These are phyloP conservation scores for Pestalotiopsis sp. DNA, from an alignment of 2,329 filamentous ascomycete genomes.

Conservation along the genomic window DNA sequence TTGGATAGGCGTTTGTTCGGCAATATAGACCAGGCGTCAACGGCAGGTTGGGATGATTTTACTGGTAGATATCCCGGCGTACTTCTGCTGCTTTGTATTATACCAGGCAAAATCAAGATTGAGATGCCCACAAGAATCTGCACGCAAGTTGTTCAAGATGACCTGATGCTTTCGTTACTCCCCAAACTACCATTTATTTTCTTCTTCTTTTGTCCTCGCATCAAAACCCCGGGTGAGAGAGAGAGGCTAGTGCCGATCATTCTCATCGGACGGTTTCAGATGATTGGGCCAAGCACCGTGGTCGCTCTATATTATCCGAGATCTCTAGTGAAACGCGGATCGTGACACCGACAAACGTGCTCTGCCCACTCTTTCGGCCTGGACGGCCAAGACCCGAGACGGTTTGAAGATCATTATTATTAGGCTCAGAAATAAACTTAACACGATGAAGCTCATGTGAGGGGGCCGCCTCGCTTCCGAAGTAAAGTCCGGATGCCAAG, in stretches of 20 bases:
- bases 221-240: not conserved
- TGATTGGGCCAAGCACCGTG: constrained; percentile 6
- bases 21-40: not conserved
- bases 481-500: not conserved
- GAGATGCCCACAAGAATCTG: not conserved
- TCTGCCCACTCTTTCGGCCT: not conserved
- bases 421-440: not conserved
- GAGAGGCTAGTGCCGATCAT: constrained; percentile 2
- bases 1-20: not conserved
- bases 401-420: constrained; percentile 1
- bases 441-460: not conserved
- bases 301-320: not conserved
- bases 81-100: not conserved
- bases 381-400: not conserved
- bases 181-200: not conserved
- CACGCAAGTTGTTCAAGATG: not conserved
- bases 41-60: not conserved
- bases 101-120: not conserved
- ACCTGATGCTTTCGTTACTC: constrained; percentile 1
- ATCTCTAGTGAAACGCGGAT: constrained; percentile 6
- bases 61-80: constrained; percentile 3
- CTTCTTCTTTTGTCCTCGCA: not conserved
- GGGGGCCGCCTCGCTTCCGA: not conserved
- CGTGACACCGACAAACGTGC: not conserved
- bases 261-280: constrained; percentile 11